Percentiles rank a stretch among this genome's conserved stretches.
Evolutionary conservation across 805 yeast genomes (phyloP).

Genomic region (Saturnispora ahearnii): DNA sequence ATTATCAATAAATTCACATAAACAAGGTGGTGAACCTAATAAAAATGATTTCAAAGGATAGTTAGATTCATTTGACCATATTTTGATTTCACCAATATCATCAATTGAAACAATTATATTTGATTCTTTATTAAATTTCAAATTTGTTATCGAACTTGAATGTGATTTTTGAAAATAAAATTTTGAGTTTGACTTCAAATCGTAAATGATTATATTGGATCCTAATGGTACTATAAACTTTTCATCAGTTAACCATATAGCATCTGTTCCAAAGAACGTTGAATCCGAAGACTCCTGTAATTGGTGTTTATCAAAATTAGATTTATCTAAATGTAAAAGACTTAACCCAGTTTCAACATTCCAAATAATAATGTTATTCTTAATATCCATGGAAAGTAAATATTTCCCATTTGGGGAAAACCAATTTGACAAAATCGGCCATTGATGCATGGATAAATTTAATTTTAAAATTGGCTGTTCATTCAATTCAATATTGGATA

Average conservation of each 20-base stretch:
- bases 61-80: slow-evolving; percentile 1
- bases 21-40: background rate
- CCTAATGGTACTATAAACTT: slow-evolving; percentile 57
- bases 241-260: slow-evolving; percentile 63
- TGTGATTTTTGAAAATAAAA: background rate
- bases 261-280: slow-evolving; percentile 38
- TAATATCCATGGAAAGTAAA: slow-evolving; percentile 52
- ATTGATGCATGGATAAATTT: slow-evolving; percentile 41
- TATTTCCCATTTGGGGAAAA: slow-evolving; percentile 54
- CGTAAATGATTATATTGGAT: background rate
- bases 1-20: background rate
- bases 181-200: background rate
- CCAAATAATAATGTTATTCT: slow-evolving; percentile 54
- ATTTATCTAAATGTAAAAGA: slow-evolving; percentile 36
- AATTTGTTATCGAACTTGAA: background rate
- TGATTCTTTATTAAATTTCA: background rate
- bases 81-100: background rate
- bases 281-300: slow-evolving; percentile 19
- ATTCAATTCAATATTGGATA: background rate
- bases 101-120: slow-evolving; percentile 4
- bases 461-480: slow-evolving; percentile 36
- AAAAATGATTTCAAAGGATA: background rate
- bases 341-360: slow-evolving; percentile 47
- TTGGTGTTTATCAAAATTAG: background rate
- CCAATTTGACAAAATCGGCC: slow-evolving; percentile 44